Conservation (phyloP, 129 eudicot species). For the Chrysanthemum lavandulifolium region DNA sequence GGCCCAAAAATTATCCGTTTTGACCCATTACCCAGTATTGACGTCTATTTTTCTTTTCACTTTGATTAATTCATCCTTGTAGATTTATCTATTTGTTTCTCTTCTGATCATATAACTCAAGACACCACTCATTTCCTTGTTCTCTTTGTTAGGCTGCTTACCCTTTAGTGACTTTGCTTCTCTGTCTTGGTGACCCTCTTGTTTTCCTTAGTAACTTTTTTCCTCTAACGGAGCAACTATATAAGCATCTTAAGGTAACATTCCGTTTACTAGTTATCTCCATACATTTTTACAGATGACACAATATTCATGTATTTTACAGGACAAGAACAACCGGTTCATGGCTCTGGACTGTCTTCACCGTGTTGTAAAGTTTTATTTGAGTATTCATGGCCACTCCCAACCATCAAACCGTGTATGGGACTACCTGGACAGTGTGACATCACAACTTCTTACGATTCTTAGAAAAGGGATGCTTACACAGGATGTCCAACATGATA, state of each 20-base stretch:
- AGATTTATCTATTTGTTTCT: neutral
- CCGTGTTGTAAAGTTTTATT: slow-evolving; percentile 71
- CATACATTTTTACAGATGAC: neutral
- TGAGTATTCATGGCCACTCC: slow-evolving; percentile 72
- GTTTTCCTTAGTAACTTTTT: slow-evolving; percentile 69
- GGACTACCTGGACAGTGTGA: slow-evolving; percentile 95
- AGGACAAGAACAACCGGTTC: slow-evolving; percentile 91
- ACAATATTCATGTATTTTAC: slow-evolving; percentile 31
- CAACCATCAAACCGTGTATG: slow-evolving; percentile 91
- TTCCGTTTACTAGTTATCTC: slow-evolving; percentile 15
- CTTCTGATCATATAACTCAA: slow-evolving; percentile 14
- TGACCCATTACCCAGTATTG: neutral
- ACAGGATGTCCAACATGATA: slow-evolving; percentile 90
- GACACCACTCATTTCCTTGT: neutral
- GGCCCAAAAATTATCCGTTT: neutral
- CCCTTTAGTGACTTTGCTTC: slow-evolving; percentile 90
- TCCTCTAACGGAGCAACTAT: slow-evolving; percentile 82
- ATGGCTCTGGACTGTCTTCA: slow-evolving; percentile 93
- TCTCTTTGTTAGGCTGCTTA: slow-evolving; percentile 60
- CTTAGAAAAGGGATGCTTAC: slow-evolving; percentile 89
- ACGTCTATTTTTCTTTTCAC: neutral
- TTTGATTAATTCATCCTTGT: neutral
- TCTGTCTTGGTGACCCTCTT: slow-evolving; percentile 88
- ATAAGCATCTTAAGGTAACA: slow-evolving; percentile 84
- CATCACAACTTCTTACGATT: slow-evolving; percentile 74